phyloP scores from a whole-genome alignment of 129 eudicot species.

The Lonicera japonica region DNA sequence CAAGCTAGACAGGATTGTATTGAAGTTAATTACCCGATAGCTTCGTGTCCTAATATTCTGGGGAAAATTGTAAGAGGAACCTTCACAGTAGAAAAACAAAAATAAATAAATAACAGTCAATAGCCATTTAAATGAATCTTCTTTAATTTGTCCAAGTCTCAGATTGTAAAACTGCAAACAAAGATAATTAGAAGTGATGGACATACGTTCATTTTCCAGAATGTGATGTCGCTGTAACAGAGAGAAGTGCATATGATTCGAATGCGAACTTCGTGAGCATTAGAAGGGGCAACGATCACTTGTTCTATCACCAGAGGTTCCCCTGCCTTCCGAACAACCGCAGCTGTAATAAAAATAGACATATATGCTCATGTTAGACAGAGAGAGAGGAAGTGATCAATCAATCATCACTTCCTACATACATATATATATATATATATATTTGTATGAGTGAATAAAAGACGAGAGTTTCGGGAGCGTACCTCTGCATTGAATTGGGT shows the following conservation, averaged over 20 bases:
- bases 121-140: neutral
- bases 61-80: slow-evolving; percentile 66
- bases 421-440: neutral
- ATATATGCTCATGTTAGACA: neutral
- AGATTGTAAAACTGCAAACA: neutral
- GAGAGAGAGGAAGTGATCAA: neutral
- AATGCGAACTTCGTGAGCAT: slow-evolving; percentile 53
- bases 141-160: no score
- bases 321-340: slow-evolving; percentile 61
- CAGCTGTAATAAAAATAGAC: slow-evolving; percentile 33
- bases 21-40: slow-evolving; percentile 68
- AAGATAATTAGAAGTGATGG: neutral
- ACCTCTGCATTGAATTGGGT: slow-evolving; percentile 52
- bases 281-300: slow-evolving; percentile 57
- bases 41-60: slow-evolving; percentile 87
- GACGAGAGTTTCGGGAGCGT: neutral
- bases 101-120: slow-evolving; percentile 4
- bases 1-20: neutral
- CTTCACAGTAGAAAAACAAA: slow-evolving; percentile 30
- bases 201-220: slow-evolving; percentile 55
- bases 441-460: neutral
- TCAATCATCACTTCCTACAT: neutral
- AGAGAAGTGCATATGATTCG: slow-evolving; percentile 68
- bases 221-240: slow-evolving; percentile 64
- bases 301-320: slow-evolving; percentile 72